Conservation (phyloP, 495 filamentous ascomycete species). For the Haplographium delicatum region DNA sequence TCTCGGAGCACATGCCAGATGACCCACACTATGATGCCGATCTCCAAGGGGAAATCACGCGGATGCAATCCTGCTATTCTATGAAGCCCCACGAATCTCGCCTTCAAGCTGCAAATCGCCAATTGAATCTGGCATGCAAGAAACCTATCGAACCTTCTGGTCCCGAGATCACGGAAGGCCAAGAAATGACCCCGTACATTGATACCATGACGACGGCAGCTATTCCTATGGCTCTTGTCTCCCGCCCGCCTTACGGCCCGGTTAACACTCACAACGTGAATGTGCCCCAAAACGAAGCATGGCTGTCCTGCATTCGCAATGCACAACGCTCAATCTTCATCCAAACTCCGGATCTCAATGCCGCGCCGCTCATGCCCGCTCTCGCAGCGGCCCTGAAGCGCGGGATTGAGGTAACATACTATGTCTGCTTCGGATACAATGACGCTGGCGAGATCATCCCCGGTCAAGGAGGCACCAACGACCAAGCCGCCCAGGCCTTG, state of each 20-base stretch:
- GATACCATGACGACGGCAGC: conserved; percentile 45
- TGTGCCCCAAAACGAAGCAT: conserved; percentile 68
- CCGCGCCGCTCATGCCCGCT: conserved; percentile 57
- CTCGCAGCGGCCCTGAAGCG: conserved; percentile 58
- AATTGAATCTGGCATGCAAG: conserved; percentile 60
- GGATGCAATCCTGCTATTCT: conserved; percentile 50
- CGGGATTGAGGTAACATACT: conserved; percentile 60
- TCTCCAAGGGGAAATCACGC: conserved; percentile 51
- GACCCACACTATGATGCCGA: conserved; percentile 59
- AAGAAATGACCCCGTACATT: conserved; percentile 60
- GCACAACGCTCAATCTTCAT: conserved; percentile 61
- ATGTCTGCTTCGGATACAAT: conserved; percentile 73
- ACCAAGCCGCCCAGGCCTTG: conserved; percentile 56
- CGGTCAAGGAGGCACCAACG: conserved; percentile 70
- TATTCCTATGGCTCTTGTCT: conserved; percentile 68
- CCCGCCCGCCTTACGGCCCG: conserved; percentile 58
- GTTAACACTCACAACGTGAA: conserved; percentile 52
- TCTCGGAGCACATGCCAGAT: conserved; percentile 51
- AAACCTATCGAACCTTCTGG: conserved; percentile 44
- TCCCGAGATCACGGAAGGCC: conserved; percentile 42
- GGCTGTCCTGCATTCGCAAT: conserved; percentile 61
- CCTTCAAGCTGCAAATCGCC: conserved; percentile 52
- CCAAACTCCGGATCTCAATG: conserved; percentile 72
- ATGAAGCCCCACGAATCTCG: conserved; percentile 43
- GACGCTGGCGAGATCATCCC: conserved; percentile 72